These are phyloP conservation scores for Xylaria venustula DNA, from an alignment of 495 filamentous ascomycete genomes.

Conservation along the genomic window DNA sequence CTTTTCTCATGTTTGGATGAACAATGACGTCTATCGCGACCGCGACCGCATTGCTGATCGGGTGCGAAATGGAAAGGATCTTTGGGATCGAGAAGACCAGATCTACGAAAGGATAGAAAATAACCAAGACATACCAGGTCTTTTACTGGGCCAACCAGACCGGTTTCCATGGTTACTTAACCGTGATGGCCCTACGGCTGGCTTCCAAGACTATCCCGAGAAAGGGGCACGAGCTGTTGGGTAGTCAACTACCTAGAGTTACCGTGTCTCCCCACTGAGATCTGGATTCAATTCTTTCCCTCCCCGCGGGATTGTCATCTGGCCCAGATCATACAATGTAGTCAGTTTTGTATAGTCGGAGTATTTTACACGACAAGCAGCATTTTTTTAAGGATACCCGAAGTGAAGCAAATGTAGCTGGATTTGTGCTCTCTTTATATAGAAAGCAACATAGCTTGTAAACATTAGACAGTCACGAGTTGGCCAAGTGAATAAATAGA, in stretches of 20 bases:
- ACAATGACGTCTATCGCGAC: constrained; percentile 41
- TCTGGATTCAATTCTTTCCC: too few species aligned
- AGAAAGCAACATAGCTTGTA: too few species aligned
- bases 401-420: not conserved
- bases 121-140: constrained; percentile 44
- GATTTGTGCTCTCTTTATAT: not conserved
- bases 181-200: constrained; percentile 36
- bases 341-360: not conserved
- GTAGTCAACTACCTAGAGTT: too few species aligned
- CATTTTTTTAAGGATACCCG: not conserved
- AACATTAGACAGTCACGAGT: too few species aligned
- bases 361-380: not conserved
- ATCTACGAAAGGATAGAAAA: constrained; percentile 44
- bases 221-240: not conserved
- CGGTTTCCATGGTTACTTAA: constrained; percentile 39
- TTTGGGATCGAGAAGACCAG: constrained; percentile 49
- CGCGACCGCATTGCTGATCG: constrained; percentile 40
- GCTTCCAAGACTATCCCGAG: constrained; percentile 38
- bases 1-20: constrained; percentile 50
- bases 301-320: too few species aligned
- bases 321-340: not conserved
- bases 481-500: too few species aligned
- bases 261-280: too few species aligned
- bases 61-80: constrained; percentile 48
- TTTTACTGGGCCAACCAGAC: constrained; percentile 32